A percentile compares a stretch with the other conserved stretches of the same genome.
Conservation (phyloP, 176 grass and related monocot genomes). For the Aegilops speltoides region DNA sequence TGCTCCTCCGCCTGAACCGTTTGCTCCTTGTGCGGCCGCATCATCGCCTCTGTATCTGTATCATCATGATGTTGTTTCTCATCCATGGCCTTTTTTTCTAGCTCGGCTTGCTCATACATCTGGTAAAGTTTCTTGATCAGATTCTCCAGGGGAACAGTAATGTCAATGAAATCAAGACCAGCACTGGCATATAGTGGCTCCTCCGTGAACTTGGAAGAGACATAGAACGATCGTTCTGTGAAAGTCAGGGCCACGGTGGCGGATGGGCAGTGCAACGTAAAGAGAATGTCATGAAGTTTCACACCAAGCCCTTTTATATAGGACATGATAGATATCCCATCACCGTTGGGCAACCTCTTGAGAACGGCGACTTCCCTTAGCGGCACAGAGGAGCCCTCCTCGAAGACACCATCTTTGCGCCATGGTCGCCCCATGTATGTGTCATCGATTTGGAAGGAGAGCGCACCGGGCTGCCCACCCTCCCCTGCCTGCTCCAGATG, state of each 20-base stretch:
- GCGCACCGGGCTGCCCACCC: neutral
- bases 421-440: neutral
- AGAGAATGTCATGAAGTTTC: neutral
- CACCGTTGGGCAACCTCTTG: neutral
- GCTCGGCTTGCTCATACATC: slow-evolving; percentile 11
- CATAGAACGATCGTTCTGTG: neutral
- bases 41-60: neutral
- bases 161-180: neutral
- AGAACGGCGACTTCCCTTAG: neutral
- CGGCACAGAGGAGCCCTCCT: neutral
- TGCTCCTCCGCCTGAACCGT: neutral
- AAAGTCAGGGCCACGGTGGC: neutral
- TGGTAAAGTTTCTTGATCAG: neutral
- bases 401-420: neutral
- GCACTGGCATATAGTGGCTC: neutral
- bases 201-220: neutral
- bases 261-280: neutral
- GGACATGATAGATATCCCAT: neutral
- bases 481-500: slow-evolving; percentile 12
- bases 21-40: neutral
- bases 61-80: neutral
- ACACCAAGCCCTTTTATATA: neutral
- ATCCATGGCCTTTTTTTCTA: neutral
- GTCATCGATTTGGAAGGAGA: neutral
- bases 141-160: neutral